Percentiles rank a stretch among this genome's conserved stretches.
phyloP scores from a whole-genome alignment of 441 rosid species.

The Isatis lusitanica region DNA sequence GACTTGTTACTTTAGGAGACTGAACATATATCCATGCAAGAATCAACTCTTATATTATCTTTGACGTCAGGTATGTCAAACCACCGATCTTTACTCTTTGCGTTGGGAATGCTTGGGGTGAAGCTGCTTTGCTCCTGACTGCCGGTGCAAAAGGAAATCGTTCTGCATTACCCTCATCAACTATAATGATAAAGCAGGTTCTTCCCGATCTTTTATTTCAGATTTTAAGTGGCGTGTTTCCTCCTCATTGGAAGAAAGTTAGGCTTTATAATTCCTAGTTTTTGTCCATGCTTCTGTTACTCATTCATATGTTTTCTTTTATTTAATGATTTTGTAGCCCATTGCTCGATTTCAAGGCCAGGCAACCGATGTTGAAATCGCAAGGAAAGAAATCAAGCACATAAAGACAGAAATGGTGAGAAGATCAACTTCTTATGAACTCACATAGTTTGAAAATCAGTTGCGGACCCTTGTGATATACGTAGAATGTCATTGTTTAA shows the following conservation, averaged over 20 bases:
- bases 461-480: conserved; percentile 3
- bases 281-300: conserved; percentile 7
- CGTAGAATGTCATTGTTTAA: not conserved
- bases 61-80: conserved; percentile 60
- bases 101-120: conserved; percentile 98
- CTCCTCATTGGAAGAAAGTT: not conserved
- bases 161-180: conserved; percentile 86
- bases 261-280: not conserved
- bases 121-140: conserved; percentile 90
- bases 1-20: not conserved
- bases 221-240: not conserved
- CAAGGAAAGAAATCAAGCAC: conserved; percentile 68
- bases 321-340: conserved; percentile 55
- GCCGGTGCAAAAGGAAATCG: conserved; percentile 88
- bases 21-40: not conserved
- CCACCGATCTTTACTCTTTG: conserved; percentile 91
- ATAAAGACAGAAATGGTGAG: conserved; percentile 79
- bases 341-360: conserved; percentile 94
- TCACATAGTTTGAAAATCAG: conserved; percentile 12
- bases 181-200: conserved; percentile 94
- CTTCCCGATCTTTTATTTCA: conserved; percentile 14
- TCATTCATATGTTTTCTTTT: conserved; percentile 6
- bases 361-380: conserved; percentile 79
- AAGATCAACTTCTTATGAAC: conserved; percentile 5
- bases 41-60: conserved; percentile 12